These are phyloP conservation scores for Lactifluus hygrophoroides DNA, from an alignment of 768 basidiomycete genomes.

Conservation along the genomic window DNA sequence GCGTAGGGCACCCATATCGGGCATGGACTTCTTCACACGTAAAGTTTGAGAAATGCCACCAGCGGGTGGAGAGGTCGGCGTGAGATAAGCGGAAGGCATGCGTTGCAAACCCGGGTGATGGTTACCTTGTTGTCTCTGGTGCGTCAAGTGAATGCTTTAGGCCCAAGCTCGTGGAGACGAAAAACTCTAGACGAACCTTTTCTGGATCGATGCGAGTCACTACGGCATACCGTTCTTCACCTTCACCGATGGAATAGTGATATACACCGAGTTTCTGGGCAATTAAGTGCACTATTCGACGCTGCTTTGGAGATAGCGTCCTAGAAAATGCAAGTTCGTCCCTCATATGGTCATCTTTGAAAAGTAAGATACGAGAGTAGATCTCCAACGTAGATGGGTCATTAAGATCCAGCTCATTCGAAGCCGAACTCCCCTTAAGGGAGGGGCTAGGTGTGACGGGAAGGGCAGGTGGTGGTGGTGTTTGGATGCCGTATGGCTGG, in stretches of 20 bases:
- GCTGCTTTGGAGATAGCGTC: constrained; percentile 72
- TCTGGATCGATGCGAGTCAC: constrained; percentile 86
- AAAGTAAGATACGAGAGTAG: constrained; percentile 90
- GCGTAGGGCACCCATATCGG: constrained; percentile 87
- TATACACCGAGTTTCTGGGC: constrained; percentile 95
- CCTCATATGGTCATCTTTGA: constrained; percentile 96
- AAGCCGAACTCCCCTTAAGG: constrained; percentile 45
- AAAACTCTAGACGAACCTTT: constrained; percentile 42
- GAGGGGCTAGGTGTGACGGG: constrained; percentile 48
- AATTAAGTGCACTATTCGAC: constrained; percentile 89
- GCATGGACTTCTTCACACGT: constrained; percentile 97
- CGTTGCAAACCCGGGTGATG: constrained; percentile 58
- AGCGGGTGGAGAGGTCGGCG: constrained; percentile 39
- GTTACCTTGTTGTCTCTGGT: constrained; percentile 33
- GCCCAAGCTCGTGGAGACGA: neutral
- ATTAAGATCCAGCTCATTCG: constrained; percentile 84
- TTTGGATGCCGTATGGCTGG: constrained; percentile 35
- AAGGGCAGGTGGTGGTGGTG: constrained; percentile 47
- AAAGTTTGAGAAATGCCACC: constrained; percentile 43
- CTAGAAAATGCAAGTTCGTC: constrained; percentile 97
- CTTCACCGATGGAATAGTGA: constrained; percentile 89
- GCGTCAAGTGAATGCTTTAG: neutral
- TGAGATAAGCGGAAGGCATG: constrained; percentile 73
- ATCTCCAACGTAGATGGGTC: constrained; percentile 95
- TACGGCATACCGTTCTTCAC: constrained; percentile 88